phyloP scores from a whole-genome alignment of 2,329 filamentous ascomycete genomes.

The Nannizzia gypsea region DNA sequence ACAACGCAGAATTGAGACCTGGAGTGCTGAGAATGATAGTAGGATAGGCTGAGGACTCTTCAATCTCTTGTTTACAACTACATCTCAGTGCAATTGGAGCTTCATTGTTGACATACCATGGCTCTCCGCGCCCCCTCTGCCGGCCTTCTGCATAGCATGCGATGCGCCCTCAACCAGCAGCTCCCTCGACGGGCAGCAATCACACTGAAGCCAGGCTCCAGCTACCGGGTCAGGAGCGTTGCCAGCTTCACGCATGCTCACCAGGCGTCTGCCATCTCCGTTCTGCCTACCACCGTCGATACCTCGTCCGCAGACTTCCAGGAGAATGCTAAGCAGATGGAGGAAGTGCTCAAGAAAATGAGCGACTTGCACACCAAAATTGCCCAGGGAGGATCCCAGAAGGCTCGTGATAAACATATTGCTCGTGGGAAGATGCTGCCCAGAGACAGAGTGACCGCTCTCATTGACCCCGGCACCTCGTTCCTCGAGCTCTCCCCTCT shows the following conservation, averaged over 20 bases:
- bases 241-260: constrained; percentile 70
- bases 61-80: neutral
- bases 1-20: neutral
- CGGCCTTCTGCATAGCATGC: constrained; percentile 29
- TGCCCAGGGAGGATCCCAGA: constrained; percentile 64
- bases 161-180: constrained; percentile 19
- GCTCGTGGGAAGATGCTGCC: constrained; percentile 88
- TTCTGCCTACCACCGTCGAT: constrained; percentile 66
- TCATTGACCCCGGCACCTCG: constrained; percentile 78
- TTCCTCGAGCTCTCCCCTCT: constrained; percentile 92
- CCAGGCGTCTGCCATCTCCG: constrained; percentile 72
- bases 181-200: constrained; percentile 8
- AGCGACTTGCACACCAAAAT: constrained; percentile 58
- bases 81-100: neutral
- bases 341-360: constrained; percentile 56
- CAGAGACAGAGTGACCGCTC: constrained; percentile 70
- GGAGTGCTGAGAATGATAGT: neutral
- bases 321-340: constrained; percentile 71
- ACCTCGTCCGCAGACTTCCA: constrained; percentile 63
- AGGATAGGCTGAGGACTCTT: neutral
- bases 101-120: constrained; percentile 11
- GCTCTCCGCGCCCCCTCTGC: constrained; percentile 29
- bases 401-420: constrained; percentile 77
- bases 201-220: neutral
- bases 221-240: constrained; percentile 32